Conservation (phyloP, 345 rosid species). For the Nasturtium officinale region DNA sequence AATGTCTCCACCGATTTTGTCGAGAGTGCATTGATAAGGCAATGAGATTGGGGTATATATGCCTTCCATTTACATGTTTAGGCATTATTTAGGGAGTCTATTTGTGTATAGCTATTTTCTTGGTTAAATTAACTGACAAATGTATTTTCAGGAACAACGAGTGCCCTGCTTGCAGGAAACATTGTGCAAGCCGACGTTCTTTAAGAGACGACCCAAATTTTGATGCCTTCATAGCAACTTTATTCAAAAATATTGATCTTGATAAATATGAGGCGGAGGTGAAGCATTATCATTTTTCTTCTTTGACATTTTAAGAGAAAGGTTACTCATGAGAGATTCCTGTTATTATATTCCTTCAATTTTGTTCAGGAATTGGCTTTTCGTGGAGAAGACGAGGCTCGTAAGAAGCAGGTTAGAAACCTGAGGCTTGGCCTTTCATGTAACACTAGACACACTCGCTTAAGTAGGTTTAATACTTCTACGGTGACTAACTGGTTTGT, state of each 20-base stretch:
- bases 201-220: conserved; percentile 91
- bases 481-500: conserved; percentile 6
- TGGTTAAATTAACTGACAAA: not conserved
- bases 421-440: conserved; percentile 5
- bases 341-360: conserved; percentile 26
- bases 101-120: not conserved
- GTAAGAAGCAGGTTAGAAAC: conserved; percentile 78
- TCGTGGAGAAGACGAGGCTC: conserved; percentile 80
- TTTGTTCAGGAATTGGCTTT: conserved; percentile 73
- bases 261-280: conserved; percentile 86
- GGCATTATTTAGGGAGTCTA: conserved; percentile 16
- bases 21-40: conserved; percentile 96
- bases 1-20: conserved; percentile 93
- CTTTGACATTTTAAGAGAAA: conserved; percentile 6
- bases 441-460: conserved; percentile 3
- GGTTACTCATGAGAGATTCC: conserved; percentile 20
- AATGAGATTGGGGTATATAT: conserved; percentile 84
- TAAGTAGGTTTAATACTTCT: conserved; percentile 2
- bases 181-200: conserved; percentile 96
- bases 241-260: conserved; percentile 81
- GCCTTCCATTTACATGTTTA: conserved; percentile 36
- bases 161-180: conserved; percentile 98
- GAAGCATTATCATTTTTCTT: conserved; percentile 27
- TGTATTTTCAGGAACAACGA: conserved; percentile 78
- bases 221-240: conserved; percentile 83